Base-by-base conservation (phyloP, 1,284 basidiomycete genomes). In the Bjerkandera adusta region DNA sequence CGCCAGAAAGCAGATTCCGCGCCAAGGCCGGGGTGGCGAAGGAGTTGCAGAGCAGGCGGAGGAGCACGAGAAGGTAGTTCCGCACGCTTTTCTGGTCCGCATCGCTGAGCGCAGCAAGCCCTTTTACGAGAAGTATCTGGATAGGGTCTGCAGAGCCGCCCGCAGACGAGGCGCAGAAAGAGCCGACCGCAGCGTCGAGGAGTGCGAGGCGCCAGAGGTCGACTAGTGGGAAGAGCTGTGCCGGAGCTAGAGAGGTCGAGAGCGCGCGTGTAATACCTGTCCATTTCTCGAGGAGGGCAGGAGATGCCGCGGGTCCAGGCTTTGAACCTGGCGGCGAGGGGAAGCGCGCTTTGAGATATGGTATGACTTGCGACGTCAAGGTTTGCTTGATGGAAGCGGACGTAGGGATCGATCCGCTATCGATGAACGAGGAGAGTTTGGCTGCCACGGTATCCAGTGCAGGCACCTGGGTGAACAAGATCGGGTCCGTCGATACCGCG, bases 131-230 rank as follows among this genome's bases (percentile, higher is more conserved):
- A 42, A 85, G 67, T 5, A 67, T 32, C 13, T 58, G 57, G 4
- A 80, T 59, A 1, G 72, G 71, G 34, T 74, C 68, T 0, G 66
- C 58, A 1, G 63, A 53, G 6, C 63, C 56, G 4, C 63, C 55
- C 13, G 55, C 48, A 5, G 58, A 55, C 2, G 70, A 58, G 3
- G 77, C 69, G 33, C 71, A 70, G 73, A 78, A 81, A 0, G 69
- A 65, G 1, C 78, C 73, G 6, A 86, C 72, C 0, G 69, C 61
- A 0, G 75, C 69, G 61, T 91, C 81, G 22, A 92, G 73, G 6
- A 90, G 63, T 0, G 83, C 86, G 1, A 95, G 72, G 1, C 92
- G 76, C 89, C 89, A 93, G 49, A 94, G 72, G 59, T 95, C 92
- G 7, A 85, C 77, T 1, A 93, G 62, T 0, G 92, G 92, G 68